Evolutionary conservation across 164 flowering plant species (phyloP).

Genomic region (Umbellularia californica): DNA sequence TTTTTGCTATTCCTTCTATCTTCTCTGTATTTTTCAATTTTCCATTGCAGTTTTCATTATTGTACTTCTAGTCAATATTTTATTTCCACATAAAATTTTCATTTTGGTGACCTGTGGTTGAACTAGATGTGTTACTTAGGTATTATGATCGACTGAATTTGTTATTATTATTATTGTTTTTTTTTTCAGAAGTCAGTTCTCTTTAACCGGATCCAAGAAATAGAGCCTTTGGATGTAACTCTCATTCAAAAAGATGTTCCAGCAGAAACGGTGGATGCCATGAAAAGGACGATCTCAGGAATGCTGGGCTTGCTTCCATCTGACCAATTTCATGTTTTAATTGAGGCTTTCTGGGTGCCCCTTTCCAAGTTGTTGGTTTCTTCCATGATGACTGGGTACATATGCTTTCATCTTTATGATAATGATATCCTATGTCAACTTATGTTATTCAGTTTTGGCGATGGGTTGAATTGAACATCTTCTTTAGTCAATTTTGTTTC

Average conservation of each 20-base stretch:
- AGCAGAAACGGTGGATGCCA: constrained; percentile 69
- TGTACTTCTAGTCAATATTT: too few relatives aligned
- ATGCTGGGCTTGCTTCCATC: constrained; percentile 91
- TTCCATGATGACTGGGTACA: constrained; percentile 92
- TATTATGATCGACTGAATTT: too few relatives aligned
- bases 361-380: constrained; percentile 73
- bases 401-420: not conserved
- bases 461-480: too few relatives aligned
- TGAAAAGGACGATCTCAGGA: constrained; percentile 86
- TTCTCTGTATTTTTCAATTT: too few relatives aligned
- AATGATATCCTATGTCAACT: too few relatives aligned
- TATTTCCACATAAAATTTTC: too few relatives aligned
- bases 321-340: constrained; percentile 61
- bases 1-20: too few relatives aligned
- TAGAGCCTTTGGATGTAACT: constrained; percentile 81
- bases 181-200: constrained; percentile 54
- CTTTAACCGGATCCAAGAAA: constrained; percentile 57
- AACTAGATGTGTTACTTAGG: too few relatives aligned
- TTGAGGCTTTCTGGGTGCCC: constrained; percentile 78
- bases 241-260: constrained; percentile 78
- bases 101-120: too few relatives aligned
- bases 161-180: not conserved
- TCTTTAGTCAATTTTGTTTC: too few relatives aligned
- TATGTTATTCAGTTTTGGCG: too few relatives aligned
- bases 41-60: too few relatives aligned